phyloP scores from a whole-genome alignment of 345 rosid species.

The Aegle marmelos region DNA sequence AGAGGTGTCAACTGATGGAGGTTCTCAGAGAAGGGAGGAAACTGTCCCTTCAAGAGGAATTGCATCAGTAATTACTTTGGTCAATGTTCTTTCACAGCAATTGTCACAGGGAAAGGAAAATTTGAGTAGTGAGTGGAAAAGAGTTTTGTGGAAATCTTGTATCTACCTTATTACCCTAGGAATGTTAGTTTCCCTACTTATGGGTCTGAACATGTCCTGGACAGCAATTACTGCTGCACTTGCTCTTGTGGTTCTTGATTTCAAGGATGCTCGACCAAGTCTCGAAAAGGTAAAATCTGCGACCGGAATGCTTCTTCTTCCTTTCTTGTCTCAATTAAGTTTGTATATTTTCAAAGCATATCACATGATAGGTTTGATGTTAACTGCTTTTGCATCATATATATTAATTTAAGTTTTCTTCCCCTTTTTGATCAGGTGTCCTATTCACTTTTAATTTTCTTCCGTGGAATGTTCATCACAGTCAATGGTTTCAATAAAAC shows the following conservation, averaged over 20 bases:
- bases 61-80: slow-evolving; percentile 9
- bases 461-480: slow-evolving; percentile 88
- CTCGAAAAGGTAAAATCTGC: slow-evolving; percentile 63
- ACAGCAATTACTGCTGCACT: slow-evolving; percentile 80
- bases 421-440: slow-evolving; percentile 56
- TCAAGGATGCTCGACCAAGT: slow-evolving; percentile 74
- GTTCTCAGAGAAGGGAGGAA: slow-evolving; percentile 23
- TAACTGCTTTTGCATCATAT: neutral
- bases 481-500: slow-evolving; percentile 82
- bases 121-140: slow-evolving; percentile 40
- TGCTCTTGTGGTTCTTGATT: slow-evolving; percentile 80
- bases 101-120: slow-evolving; percentile 24
- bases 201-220: slow-evolving; percentile 92
- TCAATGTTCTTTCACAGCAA: slow-evolving; percentile 6
- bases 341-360: neutral
- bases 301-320: neutral
- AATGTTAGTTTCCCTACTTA: slow-evolving; percentile 60
- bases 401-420: neutral
- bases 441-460: slow-evolving; percentile 71
- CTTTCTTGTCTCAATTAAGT: neutral
- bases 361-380: neutral
- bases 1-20: slow-evolving; percentile 24
- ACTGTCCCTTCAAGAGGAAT: slow-evolving; percentile 19
- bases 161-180: slow-evolving; percentile 65
- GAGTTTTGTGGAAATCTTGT: slow-evolving; percentile 51